Conservation (phyloP, 495 filamentous ascomycete genomes). For the Tetracladium setigerum region DNA sequence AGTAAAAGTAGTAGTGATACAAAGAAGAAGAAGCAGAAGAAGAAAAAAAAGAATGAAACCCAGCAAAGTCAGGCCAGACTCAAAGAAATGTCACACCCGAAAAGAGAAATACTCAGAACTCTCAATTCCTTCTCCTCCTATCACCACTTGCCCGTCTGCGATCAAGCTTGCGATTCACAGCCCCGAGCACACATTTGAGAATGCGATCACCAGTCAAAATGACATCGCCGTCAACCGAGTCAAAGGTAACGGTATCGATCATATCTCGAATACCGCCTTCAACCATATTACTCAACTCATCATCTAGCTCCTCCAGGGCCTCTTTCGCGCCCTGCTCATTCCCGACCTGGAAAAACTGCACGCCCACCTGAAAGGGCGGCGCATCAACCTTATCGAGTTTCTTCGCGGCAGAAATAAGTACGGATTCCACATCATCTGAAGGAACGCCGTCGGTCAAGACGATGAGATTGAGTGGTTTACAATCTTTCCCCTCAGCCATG, state of each 20-base stretch:
- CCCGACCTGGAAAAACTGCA: conserved; percentile 97
- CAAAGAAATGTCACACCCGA: too few relatives aligned
- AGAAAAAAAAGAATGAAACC: not conserved
- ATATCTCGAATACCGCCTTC: conserved; percentile 68
- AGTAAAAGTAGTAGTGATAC: not conserved
- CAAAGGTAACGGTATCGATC: conserved; percentile 84
- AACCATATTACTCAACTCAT: conserved; percentile 51
- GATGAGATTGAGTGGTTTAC: conserved; percentile 89
- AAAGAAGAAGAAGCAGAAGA: not conserved
- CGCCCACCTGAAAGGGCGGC: conserved; percentile 78
- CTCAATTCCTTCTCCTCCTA: conserved; percentile 5
- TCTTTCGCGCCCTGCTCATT: conserved; percentile 54
- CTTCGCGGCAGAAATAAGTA: conserved; percentile 59
- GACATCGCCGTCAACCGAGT: conserved; percentile 26
- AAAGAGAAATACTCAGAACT: too few relatives aligned
- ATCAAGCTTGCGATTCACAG: conserved; percentile 58
- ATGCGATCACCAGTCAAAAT: conserved; percentile 55
- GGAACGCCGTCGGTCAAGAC: conserved; percentile 87
- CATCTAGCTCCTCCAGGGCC: conserved; percentile 70
- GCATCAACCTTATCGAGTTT: conserved; percentile 66
- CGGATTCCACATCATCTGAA: conserved; percentile 66
- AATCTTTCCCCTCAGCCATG: conserved; percentile 34
- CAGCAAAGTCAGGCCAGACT: too few relatives aligned
- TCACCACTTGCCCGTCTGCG: conserved; percentile 28
- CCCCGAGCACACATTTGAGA: conserved; percentile 60